Conservation (phyloP, 352 stramenopile species). For the Phytophthora uliginosa region DNA sequence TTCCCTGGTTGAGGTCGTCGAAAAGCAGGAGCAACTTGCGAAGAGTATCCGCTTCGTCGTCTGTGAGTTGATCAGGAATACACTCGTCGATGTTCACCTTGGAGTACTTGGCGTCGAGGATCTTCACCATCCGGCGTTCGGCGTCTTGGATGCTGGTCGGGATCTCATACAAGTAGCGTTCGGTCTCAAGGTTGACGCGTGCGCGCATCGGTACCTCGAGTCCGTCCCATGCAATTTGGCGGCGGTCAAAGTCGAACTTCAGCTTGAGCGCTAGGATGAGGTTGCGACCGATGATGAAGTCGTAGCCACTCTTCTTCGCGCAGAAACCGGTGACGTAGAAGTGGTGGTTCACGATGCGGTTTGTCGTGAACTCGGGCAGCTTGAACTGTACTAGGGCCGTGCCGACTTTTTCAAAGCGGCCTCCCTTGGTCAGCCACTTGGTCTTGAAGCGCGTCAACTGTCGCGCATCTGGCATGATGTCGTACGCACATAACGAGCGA, state of each 20-base stretch:
- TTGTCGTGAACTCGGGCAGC: background rate
- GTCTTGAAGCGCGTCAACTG: background rate
- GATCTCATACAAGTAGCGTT: background rate
- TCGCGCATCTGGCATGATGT: background rate
- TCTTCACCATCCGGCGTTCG: background rate
- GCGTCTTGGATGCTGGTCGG: background rate
- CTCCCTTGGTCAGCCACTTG: background rate
- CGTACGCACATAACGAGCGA: background rate
- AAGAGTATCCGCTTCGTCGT: background rate
- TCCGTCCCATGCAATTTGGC: background rate
- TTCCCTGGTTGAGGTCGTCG: background rate
- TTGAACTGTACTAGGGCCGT: background rate
- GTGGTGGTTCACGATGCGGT: background rate
- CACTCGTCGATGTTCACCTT: background rate
- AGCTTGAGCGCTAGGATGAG: background rate
- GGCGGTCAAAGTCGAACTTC: background rate
- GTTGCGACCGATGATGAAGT: background rate
- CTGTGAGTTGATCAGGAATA: background rate
- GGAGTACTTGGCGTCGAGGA: background rate
- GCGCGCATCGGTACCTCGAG: background rate
- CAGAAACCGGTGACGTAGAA: background rate
- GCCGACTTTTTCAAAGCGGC: background rate
- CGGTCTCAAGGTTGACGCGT: background rate
- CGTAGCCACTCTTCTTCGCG: background rate
- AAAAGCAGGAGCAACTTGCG: background rate